A percentile compares a stretch with the other conserved stretches of the same genome.
phyloP scores from a whole-genome alignment of 2,329 filamentous ascomycete genomes.

The Paecilomyces formosus region DNA sequence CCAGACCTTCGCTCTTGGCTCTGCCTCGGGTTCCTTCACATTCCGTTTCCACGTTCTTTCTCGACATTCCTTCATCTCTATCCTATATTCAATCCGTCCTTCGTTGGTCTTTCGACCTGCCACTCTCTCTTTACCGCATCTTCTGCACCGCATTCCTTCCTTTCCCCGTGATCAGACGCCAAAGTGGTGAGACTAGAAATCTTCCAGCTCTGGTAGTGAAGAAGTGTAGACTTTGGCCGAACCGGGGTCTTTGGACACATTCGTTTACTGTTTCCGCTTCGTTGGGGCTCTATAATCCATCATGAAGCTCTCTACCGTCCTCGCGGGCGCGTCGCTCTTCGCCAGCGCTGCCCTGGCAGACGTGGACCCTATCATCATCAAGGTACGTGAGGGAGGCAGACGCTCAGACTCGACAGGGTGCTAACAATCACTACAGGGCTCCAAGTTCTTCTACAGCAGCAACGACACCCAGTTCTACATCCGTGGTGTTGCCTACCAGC shows the following conservation, averaged over 20 bases:
- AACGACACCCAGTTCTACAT: slow-evolving; percentile 75
- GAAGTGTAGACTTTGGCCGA: slow-evolving; percentile 2
- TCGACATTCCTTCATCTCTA: slow-evolving; percentile 10
- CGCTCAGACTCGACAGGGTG: not conserved
- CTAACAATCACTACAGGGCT: slow-evolving; percentile 43
- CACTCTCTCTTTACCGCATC: not conserved
- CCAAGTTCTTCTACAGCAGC: slow-evolving; percentile 85
- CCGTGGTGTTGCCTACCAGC: slow-evolving; percentile 91
- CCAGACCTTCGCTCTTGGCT: not conserved
- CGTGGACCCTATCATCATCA: slow-evolving; percentile 53
- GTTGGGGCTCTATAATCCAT: slow-evolving; percentile 17
- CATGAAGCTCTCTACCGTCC: slow-evolving; percentile 48
- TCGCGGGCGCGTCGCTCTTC: slow-evolving; percentile 48
- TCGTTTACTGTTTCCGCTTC: slow-evolving; percentile 1
- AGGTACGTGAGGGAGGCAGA: slow-evolving; percentile 43
- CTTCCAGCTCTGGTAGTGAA: not conserved
- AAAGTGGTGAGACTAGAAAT: not conserved
- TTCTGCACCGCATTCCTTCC: not conserved
- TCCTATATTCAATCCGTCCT: slow-evolving; percentile 1
- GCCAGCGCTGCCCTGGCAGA: slow-evolving; percentile 44
- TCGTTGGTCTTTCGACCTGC: not conserved
- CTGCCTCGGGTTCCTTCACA: not conserved
- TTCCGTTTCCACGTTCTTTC: not conserved
- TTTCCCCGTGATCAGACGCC: not conserved
- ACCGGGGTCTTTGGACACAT: not conserved